phyloP scores from a whole-genome alignment of 805 yeast genomes.

The Wickerhamia fluorescens region DNA sequence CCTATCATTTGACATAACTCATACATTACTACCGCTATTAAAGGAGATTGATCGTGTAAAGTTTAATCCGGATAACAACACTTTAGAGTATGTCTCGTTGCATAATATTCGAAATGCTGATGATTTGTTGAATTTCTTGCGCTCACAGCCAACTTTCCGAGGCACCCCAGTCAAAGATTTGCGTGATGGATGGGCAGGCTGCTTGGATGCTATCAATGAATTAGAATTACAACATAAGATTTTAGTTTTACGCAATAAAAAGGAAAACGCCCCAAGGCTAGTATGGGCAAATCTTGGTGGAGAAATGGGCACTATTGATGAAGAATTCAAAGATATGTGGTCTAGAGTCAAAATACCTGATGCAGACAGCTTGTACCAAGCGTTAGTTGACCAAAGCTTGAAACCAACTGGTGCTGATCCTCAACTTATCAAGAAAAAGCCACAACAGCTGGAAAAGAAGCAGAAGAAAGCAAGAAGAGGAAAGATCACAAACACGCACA shows the following conservation, averaged over 20 bases:
- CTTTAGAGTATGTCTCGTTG: constrained; percentile 81
- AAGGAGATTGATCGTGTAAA: constrained; percentile 72
- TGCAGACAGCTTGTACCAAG: constrained; percentile 71
- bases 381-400: constrained; percentile 74
- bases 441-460: constrained; percentile 55
- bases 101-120: constrained; percentile 80
- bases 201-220: constrained; percentile 68
- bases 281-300: constrained; percentile 89
- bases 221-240: constrained; percentile 73
- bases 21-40: constrained; percentile 62
- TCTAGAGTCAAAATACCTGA: constrained; percentile 70
- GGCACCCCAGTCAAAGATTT: constrained; percentile 79
- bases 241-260: constrained; percentile 80
- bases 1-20: constrained; percentile 53
- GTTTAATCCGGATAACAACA: constrained; percentile 51
- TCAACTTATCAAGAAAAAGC: constrained; percentile 70
- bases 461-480: constrained; percentile 90
- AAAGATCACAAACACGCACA: constrained; percentile 91
- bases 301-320: constrained; percentile 62
- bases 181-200: constrained; percentile 93
- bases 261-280: constrained; percentile 86
- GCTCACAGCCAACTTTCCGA: constrained; percentile 78
- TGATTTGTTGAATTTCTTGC: constrained; percentile 65
- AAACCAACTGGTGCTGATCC: constrained; percentile 99
- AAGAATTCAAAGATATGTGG: constrained; percentile 83